Conservation (phyloP, 2,329 filamentous ascomycete genomes). For the Teratosphaeria epicoccoides region DNA sequence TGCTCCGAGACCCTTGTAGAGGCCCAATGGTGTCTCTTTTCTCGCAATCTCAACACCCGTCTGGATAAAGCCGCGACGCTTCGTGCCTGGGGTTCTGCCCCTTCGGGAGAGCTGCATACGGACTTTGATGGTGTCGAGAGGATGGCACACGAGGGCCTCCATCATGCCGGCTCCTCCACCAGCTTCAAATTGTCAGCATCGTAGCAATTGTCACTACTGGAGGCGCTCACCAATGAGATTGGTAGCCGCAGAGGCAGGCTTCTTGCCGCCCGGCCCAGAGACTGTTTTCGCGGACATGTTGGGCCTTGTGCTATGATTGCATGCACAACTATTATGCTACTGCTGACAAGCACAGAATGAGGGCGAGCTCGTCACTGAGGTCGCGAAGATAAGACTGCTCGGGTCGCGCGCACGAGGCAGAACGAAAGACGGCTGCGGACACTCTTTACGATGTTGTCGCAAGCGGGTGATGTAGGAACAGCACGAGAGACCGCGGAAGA, state of each 20-base stretch:
- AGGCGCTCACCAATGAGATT: slow-evolving; percentile 72
- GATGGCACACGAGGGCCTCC: slow-evolving; percentile 94
- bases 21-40: slow-evolving; percentile 79
- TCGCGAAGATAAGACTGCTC: background rate
- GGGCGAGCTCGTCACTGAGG: background rate
- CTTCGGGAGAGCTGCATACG: slow-evolving; percentile 95
- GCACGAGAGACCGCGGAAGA: background rate
- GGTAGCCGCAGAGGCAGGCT: slow-evolving; percentile 73
- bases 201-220: background rate
- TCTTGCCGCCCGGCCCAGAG: slow-evolving; percentile 52
- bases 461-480: background rate
- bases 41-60: slow-evolving; percentile 81
- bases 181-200: slow-evolving; percentile 42
- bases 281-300: slow-evolving; percentile 51
- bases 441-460: background rate
- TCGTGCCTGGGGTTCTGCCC: slow-evolving; percentile 66
- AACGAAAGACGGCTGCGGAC: background rate
- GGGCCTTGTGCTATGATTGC: background rate
- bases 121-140: slow-evolving; percentile 95
- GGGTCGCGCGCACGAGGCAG: background rate
- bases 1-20: slow-evolving; percentile 97
- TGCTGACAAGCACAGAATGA: background rate
- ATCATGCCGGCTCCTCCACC: slow-evolving; percentile 98
- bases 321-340: background rate
- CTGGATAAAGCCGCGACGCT: slow-evolving; percentile 74